Base-by-base conservation (phyloP, 2,329 filamentous ascomycete species). In the Exophiala sp. region DNA sequence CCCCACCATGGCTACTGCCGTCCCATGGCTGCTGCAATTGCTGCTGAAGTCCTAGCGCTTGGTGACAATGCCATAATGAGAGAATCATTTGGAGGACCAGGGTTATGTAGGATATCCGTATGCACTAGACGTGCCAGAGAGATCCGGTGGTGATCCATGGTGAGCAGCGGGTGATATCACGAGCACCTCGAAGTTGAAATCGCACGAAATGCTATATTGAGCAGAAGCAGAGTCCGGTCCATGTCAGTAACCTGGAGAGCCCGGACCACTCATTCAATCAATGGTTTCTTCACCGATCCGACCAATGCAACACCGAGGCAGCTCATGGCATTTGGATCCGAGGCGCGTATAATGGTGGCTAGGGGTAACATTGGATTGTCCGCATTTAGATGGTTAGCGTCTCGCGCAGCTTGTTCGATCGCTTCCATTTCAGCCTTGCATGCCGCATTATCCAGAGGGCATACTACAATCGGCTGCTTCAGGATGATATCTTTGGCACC, bases 371-470 rank as follows among this genome's bases (percentile, higher is more conserved):
- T 90, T 0, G 90, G 93, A 61, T 93, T 93, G 55, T 94, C 88
- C 0, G 85, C 85, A 60, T 91, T 88, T 53, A 97, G 84, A 55
- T 86, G 82, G 13, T 87, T 85, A 1, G 93, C 91, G 61, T 97
- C 91, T 68, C 90, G 91, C 37, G 93, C 93, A 0, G 93, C 87
- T 69, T 95, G 88, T 65, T 96, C 90, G 57, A 98, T 97, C 30
- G 90, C 90, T 62, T 95, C 90, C 88, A 98, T 96, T 71, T 97
- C 93, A 65, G 96, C 90, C 68, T 95, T 96, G 71, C 93, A 98
- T 13, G 85, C 87, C 59, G 94, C 88, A 64, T 96, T 88, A 64
- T 98, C 93, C 55, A 96, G 81, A 0, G 93, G 91, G 63, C 91
- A 97, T 44, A 97, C 93, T 27, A 97, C 88, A 50, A 98, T 96